Evolutionary conservation across 306 rosid genomes (phyloP).

Genomic region (Cucurbita ficifolia): DNA sequence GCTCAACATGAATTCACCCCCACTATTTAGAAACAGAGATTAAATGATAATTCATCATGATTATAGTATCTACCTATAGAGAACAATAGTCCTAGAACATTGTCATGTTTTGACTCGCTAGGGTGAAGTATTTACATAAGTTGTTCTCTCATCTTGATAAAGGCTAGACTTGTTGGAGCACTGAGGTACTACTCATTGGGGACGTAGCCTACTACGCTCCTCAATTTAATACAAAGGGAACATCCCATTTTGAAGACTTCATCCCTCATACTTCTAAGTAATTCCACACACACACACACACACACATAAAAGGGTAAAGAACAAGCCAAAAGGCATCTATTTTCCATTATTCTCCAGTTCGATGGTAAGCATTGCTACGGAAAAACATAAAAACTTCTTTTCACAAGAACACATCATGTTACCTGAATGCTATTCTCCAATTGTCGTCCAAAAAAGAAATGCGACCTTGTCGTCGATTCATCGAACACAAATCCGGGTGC

Average conservation of each 20-base stretch:
- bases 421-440: conserved; percentile 33
- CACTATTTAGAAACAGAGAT: neutral
- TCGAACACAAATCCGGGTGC: conserved; percentile 33
- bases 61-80: neutral
- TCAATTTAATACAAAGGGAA: neutral
- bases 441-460: conserved; percentile 29
- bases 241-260: neutral
- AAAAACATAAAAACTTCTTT: neutral
- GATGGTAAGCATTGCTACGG: neutral
- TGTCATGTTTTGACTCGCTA: neutral
- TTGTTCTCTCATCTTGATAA: neutral
- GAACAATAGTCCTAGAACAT: neutral
- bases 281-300: neutral
- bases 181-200: neutral
- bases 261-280: neutral
- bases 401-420: neutral
- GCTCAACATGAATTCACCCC: neutral
- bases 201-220: neutral
- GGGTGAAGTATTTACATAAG: neutral
- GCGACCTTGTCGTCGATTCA: conserved; percentile 31
- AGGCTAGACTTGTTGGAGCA: neutral
- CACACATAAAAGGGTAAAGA: neutral
- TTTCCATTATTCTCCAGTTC: neutral
- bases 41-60: neutral
- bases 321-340: neutral